Evolutionary conservation across 164 flowering plant species (phyloP), one percentile per base, ranked within the genome.

Genomic region (Chimonanthus praecox): DNA sequence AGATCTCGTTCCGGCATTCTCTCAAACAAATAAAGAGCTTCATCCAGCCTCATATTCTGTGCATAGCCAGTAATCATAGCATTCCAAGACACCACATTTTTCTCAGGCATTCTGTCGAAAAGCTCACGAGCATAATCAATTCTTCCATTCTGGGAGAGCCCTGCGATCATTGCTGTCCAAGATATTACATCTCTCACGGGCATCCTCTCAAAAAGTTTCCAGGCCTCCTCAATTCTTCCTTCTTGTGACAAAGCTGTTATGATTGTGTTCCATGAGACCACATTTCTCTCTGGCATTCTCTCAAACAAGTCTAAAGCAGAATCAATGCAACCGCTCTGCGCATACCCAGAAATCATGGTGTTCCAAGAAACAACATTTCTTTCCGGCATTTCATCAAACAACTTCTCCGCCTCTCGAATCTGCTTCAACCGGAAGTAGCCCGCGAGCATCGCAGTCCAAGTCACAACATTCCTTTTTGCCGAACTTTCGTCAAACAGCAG

Each of bases 311-410:
- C 50, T 49, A 7, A 63, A 50, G 73, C 77, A 10, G 50, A 64
- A 62, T 63, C 49, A 49, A 75, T 47, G 5, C 67, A 16, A 4
- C 73, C 64, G 48, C 49, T 70, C 46, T 75, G 68, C 4, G 73
- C 69, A 51, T 69, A 69, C 69, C 77, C 73, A 18, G 69, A 49
- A 44, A 75, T 70, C 77, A 75, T 75, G 0, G 77, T 75, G 43
- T 75, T 75, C 77, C 77, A 75, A 33, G 77, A 75, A 70, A 75
- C 65, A 4, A 70, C 66, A 64, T 75, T 75, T 44, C 62, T 75
- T 11, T 75, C 69, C 8, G 77, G 77, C 77, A 70, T 75, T 20
- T 70, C 49, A 5, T 7, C 4, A 64, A 75, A 75, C 7, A 75
- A 64, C 51, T 50, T 71, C 74, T 75, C 78, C 3, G 78, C 78